Conservation (phyloP, 1,139 yeast genomes). For the Lodderomyces pseudojiufengensis region DNA sequence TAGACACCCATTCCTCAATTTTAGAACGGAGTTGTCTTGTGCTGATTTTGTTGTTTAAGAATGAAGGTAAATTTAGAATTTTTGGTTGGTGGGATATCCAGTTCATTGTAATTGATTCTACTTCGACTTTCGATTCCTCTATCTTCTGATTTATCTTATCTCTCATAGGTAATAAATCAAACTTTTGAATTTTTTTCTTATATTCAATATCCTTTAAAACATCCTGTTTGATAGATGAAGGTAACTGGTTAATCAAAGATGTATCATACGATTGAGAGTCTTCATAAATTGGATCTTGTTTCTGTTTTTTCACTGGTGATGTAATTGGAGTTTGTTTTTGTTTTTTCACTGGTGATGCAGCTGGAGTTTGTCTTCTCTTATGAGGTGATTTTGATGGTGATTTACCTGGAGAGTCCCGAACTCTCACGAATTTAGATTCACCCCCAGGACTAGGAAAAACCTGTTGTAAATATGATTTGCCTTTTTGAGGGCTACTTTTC, state of each 20-base stretch:
- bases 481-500: constrained; percentile 14
- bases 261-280: constrained; percentile 32
- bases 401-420: constrained; percentile 31
- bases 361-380: constrained; percentile 8
- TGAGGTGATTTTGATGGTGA: too few species aligned
- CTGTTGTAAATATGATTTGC: constrained; percentile 38
- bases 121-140: constrained; percentile 16
- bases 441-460: constrained; percentile 35
- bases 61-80: constrained; percentile 25
- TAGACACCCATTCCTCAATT: constrained; percentile 47
- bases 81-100: constrained; percentile 25
- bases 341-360: constrained; percentile 4
- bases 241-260: constrained; percentile 44
- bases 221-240: constrained; percentile 39
- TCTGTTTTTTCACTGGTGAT: constrained; percentile 16
- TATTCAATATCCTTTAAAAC: constrained; percentile 39
- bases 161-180: constrained; percentile 29
- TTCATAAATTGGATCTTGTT: constrained; percentile 10
- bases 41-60: constrained; percentile 28
- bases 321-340: not conserved
- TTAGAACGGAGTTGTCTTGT: constrained; percentile 31
- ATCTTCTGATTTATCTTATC: constrained; percentile 26
- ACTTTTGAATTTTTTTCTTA: constrained; percentile 24
- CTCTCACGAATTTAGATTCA: constrained; percentile 32
- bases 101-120: constrained; percentile 20